A percentile compares a stretch with the other conserved stretches of the same genome.
phyloP scores from a whole-genome alignment of 2,329 filamentous ascomycete genomes.

The Ustulina deusta region DNA sequence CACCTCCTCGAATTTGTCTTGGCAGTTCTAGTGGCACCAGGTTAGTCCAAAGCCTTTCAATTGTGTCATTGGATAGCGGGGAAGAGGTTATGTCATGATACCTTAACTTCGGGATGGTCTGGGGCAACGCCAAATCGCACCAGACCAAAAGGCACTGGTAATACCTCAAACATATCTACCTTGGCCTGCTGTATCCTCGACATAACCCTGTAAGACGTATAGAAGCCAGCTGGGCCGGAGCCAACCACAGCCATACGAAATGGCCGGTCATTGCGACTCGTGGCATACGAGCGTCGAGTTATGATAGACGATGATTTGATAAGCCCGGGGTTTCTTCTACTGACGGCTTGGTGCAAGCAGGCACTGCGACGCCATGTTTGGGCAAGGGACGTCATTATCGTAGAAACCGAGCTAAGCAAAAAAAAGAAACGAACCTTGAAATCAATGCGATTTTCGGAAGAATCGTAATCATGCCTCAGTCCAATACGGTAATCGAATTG shows the following conservation, averaged over 20 bases:
- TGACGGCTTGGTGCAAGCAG: conserved; percentile 42
- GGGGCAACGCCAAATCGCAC: conserved; percentile 97
- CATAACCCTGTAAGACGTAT: conserved; percentile 88
- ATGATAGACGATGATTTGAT: conserved; percentile 29
- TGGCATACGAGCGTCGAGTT: conserved; percentile 44
- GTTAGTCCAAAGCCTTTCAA: conserved; percentile 3
- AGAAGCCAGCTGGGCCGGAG: conserved; percentile 96
- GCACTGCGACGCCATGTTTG: conserved; percentile 48
- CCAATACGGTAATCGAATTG: conserved; percentile 4
- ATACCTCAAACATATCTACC: conserved; percentile 95
- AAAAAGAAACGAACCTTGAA: not conserved
- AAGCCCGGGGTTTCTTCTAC: conserved; percentile 12
- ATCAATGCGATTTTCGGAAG: not conserved
- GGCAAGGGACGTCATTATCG: conserved; percentile 43
- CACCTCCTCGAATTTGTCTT: conserved; percentile 92
- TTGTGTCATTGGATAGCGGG: not conserved
- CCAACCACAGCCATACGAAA: conserved; percentile 90
- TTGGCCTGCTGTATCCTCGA: conserved; percentile 76
- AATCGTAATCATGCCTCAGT: not conserved
- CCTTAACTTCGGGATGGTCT: conserved; percentile 98
- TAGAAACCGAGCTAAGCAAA: conserved; percentile 4
- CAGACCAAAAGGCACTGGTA: conserved; percentile 92
- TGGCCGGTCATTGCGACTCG: conserved; percentile 57
- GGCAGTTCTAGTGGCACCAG: conserved; percentile 77
- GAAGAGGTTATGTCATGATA: conserved; percentile 54